Conservation (phyloP, 2,329 filamentous ascomycete species). For the Paraphoma sp. region DNA sequence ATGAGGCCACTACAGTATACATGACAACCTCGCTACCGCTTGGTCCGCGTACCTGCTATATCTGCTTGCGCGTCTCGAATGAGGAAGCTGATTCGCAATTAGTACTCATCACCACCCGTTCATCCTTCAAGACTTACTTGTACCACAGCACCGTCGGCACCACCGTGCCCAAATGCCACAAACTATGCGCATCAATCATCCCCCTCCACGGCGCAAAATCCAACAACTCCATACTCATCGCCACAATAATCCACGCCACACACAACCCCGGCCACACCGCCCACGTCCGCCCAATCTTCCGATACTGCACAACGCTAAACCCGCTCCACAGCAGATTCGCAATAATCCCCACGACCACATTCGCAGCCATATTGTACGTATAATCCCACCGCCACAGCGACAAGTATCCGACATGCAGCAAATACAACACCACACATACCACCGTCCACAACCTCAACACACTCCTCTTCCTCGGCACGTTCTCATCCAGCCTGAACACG, state of each 20-base stretch:
- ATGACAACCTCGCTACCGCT: conserved; percentile 59
- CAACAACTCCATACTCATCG: conserved; percentile 94
- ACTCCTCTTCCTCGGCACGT: conserved; percentile 55
- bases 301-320: conserved; percentile 80
- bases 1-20: conserved; percentile 6
- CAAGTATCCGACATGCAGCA: conserved; percentile 80
- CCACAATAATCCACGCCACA: conserved; percentile 88
- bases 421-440: conserved; percentile 74
- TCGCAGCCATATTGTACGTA: conserved; percentile 96
- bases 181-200: conserved; percentile 87
- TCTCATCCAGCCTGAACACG: conserved; percentile 79
- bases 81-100: conserved; percentile 69
- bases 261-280: conserved; percentile 88
- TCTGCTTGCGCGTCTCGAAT: conserved; percentile 86
- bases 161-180: conserved; percentile 97
- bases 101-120: conserved; percentile 12
- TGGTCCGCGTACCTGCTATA: conserved; percentile 73
- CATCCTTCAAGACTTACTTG: conserved; percentile 68
- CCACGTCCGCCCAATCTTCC: conserved; percentile 75
- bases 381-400: conserved; percentile 92
- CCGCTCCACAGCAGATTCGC: conserved; percentile 86
- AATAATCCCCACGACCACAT: conserved; percentile 79
- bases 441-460: conserved; percentile 77
- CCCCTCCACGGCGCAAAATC: conserved; percentile 89
- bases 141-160: conserved; percentile 90